Evolutionary conservation across 352 stramenopile genomes (phyloP).

Genomic region (Phytophthora capsici): DNA sequence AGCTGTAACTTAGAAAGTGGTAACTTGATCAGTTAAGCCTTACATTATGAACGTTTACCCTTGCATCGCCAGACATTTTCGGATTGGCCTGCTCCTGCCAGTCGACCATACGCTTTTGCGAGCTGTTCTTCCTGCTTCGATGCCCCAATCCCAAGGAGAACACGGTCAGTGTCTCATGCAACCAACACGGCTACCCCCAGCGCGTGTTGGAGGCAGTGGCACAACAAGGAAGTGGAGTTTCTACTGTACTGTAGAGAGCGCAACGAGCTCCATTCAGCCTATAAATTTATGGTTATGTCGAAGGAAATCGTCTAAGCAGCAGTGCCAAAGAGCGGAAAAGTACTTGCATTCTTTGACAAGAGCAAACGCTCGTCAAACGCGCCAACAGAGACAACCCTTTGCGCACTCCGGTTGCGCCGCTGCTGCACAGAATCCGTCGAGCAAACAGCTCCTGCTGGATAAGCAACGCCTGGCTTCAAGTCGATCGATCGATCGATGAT

Average conservation of each 20-base stretch:
- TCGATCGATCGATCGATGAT: slow-evolving; percentile 4
- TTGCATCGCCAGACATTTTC: background rate
- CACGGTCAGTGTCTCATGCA: slow-evolving; percentile 26
- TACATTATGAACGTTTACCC: too few relatives aligned
- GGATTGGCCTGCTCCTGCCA: background rate
- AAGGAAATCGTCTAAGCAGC: background rate
- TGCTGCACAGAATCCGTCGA: slow-evolving; percentile 24
- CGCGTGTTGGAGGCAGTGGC: slow-evolving; percentile 16
- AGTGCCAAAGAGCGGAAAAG: too few relatives aligned
- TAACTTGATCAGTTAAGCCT: too few relatives aligned
- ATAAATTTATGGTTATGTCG: background rate
- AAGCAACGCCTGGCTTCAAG: slow-evolving; percentile 12
- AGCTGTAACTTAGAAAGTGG: too few relatives aligned
- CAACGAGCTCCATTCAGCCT: background rate
- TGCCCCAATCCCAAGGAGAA: slow-evolving; percentile 21
- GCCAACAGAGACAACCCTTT: slow-evolving; percentile 5
- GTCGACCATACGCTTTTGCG: slow-evolving; percentile 4
- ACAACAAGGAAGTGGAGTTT: too few relatives aligned
- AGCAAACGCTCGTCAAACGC: background rate
- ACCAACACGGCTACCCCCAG: slow-evolving; percentile 24
- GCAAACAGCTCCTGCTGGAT: slow-evolving; percentile 17
- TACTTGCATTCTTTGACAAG: too few relatives aligned
- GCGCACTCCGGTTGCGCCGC: slow-evolving; percentile 2
- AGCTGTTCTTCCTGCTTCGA: slow-evolving; percentile 21
- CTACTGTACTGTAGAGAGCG: too few relatives aligned